These are phyloP conservation scores for Leucocoprinus leucothites DNA, from an alignment of 768 basidiomycete species.

Conservation along the genomic window DNA sequence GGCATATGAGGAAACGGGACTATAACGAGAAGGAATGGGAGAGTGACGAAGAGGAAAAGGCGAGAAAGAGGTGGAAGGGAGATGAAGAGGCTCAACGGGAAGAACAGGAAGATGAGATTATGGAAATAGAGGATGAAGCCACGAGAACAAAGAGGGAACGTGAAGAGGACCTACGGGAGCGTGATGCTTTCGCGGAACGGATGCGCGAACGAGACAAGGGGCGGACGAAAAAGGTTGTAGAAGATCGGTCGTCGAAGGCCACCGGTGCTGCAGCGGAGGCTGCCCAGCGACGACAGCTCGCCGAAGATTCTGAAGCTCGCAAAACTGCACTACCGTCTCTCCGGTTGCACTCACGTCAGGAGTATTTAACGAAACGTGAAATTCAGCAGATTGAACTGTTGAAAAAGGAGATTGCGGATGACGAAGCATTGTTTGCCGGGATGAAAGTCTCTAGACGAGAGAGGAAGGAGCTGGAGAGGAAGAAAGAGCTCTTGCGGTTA, in stretches of 20 bases:
- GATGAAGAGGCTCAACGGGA: constrained; percentile 35
- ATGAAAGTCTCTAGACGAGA: constrained; percentile 90
- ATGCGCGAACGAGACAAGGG: constrained; percentile 80
- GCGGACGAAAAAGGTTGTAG: constrained; percentile 85
- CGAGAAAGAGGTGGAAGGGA: constrained; percentile 58
- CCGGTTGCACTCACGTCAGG: constrained; percentile 86
- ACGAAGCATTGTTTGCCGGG: constrained; percentile 85
- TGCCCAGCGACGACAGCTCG: constrained; percentile 73
- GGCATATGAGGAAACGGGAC: constrained; percentile 76
- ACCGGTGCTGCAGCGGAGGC: constrained; percentile 80
- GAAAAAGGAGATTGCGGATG: constrained; percentile 90
- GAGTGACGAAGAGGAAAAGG: constrained; percentile 83
- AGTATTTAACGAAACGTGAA: constrained; percentile 96
- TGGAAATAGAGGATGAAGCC: constrained; percentile 66
- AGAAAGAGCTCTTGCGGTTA: constrained; percentile 87
- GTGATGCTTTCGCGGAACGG: constrained; percentile 92
- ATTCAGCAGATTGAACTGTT: constrained; percentile 93
- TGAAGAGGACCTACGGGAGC: constrained; percentile 73
- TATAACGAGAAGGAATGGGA: constrained; percentile 84
- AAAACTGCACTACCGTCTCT: constrained; percentile 60
- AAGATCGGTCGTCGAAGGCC: constrained; percentile 83
- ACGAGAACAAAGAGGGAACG: constrained; percentile 69
- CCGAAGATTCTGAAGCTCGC: constrained; percentile 70
- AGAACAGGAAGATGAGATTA: constrained; percentile 30
- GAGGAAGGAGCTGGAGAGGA: constrained; percentile 74